These are phyloP conservation scores for Echites panduratus DNA, from an alignment of 257 asterid species.

Conservation along the genomic window DNA sequence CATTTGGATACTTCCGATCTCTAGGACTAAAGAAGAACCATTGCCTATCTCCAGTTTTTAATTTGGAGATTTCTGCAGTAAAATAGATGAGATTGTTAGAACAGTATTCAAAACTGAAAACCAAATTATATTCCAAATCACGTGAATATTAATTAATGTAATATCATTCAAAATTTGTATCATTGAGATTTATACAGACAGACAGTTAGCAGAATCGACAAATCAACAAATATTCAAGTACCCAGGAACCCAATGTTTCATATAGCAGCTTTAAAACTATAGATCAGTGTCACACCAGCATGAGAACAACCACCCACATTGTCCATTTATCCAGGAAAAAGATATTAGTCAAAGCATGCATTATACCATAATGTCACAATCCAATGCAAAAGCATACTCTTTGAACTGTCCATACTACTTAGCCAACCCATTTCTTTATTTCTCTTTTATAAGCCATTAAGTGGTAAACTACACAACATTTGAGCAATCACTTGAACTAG, in stretches of 20 bases:
- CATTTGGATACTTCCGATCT: slow-evolving; percentile 86
- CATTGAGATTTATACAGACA: not conserved
- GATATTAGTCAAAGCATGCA: not conserved
- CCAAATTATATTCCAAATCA: not conserved
- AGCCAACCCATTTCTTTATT: not conserved
- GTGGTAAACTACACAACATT: not conserved
- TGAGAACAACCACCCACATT: not conserved
- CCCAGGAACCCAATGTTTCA: not conserved
- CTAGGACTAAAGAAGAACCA: slow-evolving; percentile 96
- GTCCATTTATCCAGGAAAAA: not conserved
- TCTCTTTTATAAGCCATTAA: not conserved
- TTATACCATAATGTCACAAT: not conserved
- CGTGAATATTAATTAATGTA: not conserved
- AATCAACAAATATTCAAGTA: not conserved
- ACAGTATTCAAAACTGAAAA: not conserved
- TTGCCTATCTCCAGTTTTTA: slow-evolving; percentile 82
- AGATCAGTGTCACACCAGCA: not conserved
- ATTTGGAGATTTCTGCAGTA: slow-evolving; percentile 66
- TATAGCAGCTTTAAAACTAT: not conserved
- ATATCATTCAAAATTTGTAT: not conserved
- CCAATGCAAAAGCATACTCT: not conserved
- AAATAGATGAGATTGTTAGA: slow-evolving; percentile 14
- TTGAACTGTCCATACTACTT: not conserved
- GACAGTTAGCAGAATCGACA: not conserved
- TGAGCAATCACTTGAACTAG: not conserved